These are phyloP conservation scores for Gonapodya sp. DNA, from an alignment of 192 early-diverging fungal species.

Conservation along the genomic window DNA sequence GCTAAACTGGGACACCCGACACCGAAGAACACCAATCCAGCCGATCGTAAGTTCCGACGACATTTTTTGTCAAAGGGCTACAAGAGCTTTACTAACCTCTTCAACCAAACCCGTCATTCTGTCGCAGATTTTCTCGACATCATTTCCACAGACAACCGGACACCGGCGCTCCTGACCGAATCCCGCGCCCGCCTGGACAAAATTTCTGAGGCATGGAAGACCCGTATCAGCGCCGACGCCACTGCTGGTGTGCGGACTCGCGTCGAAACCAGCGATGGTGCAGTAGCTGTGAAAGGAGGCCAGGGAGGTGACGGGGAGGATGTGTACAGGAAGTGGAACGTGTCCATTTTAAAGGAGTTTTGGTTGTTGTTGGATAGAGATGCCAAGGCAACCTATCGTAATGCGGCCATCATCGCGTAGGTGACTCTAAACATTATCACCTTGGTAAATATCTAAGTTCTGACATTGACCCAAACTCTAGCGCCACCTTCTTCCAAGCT, in stretches of 20 bases:
- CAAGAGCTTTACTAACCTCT: background rate
- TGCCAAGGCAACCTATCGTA: constrained; percentile 1
- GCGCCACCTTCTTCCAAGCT: constrained; percentile 2
- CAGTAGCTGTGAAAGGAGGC: background rate
- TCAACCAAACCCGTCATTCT: background rate
- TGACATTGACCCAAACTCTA: background rate
- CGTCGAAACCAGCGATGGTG: background rate
- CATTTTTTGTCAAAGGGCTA: too few species aligned
- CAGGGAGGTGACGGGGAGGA: background rate
- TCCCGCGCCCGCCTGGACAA: background rate
- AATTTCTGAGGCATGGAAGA: background rate
- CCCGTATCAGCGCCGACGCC: background rate
- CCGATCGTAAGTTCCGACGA: background rate
- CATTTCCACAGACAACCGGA: constrained; percentile 7
- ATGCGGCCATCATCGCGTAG: background rate
- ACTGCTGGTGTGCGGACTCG: background rate
- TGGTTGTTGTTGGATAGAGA: background rate
- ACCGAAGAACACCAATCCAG: constrained; percentile 8
- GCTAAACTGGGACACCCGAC: background rate
- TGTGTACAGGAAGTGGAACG: background rate
- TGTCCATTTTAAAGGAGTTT: background rate
- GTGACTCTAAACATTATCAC: background rate
- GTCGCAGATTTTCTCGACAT: background rate
- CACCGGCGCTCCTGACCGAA: background rate
- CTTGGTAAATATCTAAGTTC: background rate